Evolutionary conservation across 495 filamentous ascomycete species (phyloP), one percentile per base, ranked within the genome.

Genomic region (Podospora australis): DNA sequence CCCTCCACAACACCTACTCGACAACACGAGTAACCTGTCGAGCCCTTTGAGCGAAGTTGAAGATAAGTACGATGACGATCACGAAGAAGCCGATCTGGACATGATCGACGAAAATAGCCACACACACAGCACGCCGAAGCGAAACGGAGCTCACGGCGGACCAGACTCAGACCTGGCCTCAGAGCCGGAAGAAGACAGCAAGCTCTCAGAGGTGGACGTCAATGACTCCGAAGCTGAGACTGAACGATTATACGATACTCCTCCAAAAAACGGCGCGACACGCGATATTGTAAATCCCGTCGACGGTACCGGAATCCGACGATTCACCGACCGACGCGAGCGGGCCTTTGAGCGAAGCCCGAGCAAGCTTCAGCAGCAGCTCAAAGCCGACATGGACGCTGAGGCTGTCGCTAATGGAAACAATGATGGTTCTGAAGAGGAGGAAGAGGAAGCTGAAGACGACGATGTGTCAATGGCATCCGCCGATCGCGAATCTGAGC

Each of bases 161-260:
- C 52, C 62, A 52, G 39, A 68, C 52, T 56, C 58, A 35, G 52
- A 63, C 56, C 42, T 54, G 64, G 57, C 21, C 44, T 55, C 50
- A 44, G 53, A 60, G 28, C 59, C 59, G 8, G 60, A 63, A 51
- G 53, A 49, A 24, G 60, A 64, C 38, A 64, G 53, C 57, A 71
- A 74, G 41, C 60, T 72, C 47, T 74, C 71, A 14, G 70, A 73
- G 36, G 82, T 83, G 44, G 70, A 73, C 45, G 82, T 84, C 48
- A 85, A 85, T 55, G 91, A 97, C 69, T 95, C 92, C n/a, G 92
- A 98, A 67, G 92, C 94, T 22, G 92, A 96, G 70, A 98, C 92
- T 6, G 94, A 97, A 70, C 81, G 94, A 43, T 76, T 97, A 56
- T 91, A 94, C 55, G 81, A 87, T 60, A 90, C 91, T n/a, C 94